Base-by-base conservation (phyloP, 2,329 filamentous ascomycete species). In the Trichoderma semiorbis region DNA sequence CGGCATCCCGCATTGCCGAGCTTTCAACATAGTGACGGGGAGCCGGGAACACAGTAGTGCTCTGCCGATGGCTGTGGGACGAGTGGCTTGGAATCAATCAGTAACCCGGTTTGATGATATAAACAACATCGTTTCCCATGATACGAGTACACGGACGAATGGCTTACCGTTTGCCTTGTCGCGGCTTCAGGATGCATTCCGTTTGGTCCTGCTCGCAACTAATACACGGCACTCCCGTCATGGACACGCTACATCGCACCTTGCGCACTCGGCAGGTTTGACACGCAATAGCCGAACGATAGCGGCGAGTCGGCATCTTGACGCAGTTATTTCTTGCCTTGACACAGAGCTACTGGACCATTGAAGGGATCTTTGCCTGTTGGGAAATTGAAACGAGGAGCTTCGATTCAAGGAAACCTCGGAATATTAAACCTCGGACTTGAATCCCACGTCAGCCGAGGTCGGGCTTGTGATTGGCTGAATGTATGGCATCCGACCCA, bases 151-250 rank as follows among this genome's bases (percentile, higher is more conserved):
- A 60, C 28, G 34, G n/a, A 43, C 39, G 4, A 5, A 11, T 53
- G 28, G 16, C 67, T 69, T 62, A 69, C 67, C 67, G 39, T 62
- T 69, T 69, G 57, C 67, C 67, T 26, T 69, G 67, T 36, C 67
- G 53, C n/a, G 67, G 67, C 67, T 69, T 69, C 12, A 69, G 50
- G 21, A 69, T 28, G 57, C 67, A 69, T 47, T 69, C 67, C 21
- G 67, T 69, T 30, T 69, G 67, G 26, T 69, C 67, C 21, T 69
- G 67, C n/a, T 69, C 67, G 24, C 67, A 69, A 21, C 67, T 69
- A 62, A 69, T 69, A 53, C 67, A 69, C 30, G 67, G 67, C 16
- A 69, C 67, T 16, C 67, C 67, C 3, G 67, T 69, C 67, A 69
- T 69, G 12, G 67, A 69, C 24, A 62, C 67, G 57, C 67, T 69